Evolutionary conservation across 768 basidiomycete genomes (phyloP), one percentile per base, ranked within the genome.

Genomic region (Gloeostereum incarnatum): DNA sequence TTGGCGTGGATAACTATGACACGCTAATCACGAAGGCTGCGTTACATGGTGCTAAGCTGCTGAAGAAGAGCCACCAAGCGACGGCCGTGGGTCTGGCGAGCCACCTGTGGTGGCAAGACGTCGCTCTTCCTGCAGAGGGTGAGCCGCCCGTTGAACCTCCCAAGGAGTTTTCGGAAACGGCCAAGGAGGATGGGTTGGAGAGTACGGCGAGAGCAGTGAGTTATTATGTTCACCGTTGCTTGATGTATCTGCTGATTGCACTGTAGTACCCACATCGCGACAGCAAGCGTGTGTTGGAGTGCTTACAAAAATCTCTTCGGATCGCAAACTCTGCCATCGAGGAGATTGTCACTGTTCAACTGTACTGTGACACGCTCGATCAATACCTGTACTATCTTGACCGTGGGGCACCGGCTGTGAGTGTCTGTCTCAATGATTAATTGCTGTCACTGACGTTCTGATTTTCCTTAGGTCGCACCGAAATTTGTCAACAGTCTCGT

Each of bases 11-110:
- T 51, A 94, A 94, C 57, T 97, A 96, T 53, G 96, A 98, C 52
- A 98, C 94, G 2, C 62, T 99, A 45, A 91, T 97, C 51, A 98
- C 96, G 19, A 98, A 99, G 61, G 96, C 94, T n/a, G 94, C 94
- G 5, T 62, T 98, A 46, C 96, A 99, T 57, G 92, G 90, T 4
- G 87, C 92, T 21, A 94, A 94, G 61, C 61, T 98, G 46, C 59
- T 99, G 59, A 99, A 99, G 73, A 98, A 99, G 71, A 90, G 90
- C 9, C 94, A 97, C 58, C 96, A 98, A 60, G 85, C 93, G 9
- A 88, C 81, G 6, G 96, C 94, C 4, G 96, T 98, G 16, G 80
- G 86, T 35, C 68, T 91, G 21, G 96, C 96, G 6, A 96, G 92
- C 56, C 96, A 99, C 61, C 62, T 99, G 48, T 99, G 94, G 94